Evolutionary conservation across 257 asterid genomes (phyloP), one percentile per base, ranked within the genome.

Genomic region (Oldenlandia corymbosa): DNA sequence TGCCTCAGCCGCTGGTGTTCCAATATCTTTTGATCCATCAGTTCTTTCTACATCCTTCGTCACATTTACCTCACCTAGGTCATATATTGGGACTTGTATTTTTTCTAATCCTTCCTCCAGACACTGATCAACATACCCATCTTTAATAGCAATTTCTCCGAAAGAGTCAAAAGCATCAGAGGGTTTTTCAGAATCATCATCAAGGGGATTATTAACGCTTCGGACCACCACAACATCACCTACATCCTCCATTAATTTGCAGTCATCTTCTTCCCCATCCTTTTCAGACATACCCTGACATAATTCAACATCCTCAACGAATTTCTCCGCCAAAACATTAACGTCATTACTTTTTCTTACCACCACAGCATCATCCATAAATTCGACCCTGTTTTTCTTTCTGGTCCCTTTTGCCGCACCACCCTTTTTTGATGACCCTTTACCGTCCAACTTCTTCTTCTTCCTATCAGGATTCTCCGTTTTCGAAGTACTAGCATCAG

Each of bases 301-400:
- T 12, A 24, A 49, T 3, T 58, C 56, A 26, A 50, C 48, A 52
- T 36, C 58, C 16, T 54, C 49, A 18, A 43, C 34, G 7, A 43
- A 4, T 3, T 3, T 18, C 23, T 65, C 80, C 20, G 14, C 64
- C 37, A 57, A 73, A 72, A 31, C 21, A 48, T 57, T 82, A 68
- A 62, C 56, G 45, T 47, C 73, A 78, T 79, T 84, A 77, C 78
- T 58, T 71, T 76, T 77, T 56, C 69, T 72, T 58, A 78, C 66
- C 76, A 75, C 70, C 64, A 64, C 39, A 4, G 39, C 87, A 54
- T 80, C 84, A 56, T 77, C 90, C 49, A 75, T 76, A 73, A 85
- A 81, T 61, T 69, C 71, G 51, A 83, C 92, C 60, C 76, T 49
- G 26, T 32, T 73, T 66, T 75, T 80, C 58, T 20, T 51, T 66